These are phyloP conservation scores for Oryza glumipatula DNA, from an alignment of 176 grass and related monocot species.

Conservation along the genomic window DNA sequence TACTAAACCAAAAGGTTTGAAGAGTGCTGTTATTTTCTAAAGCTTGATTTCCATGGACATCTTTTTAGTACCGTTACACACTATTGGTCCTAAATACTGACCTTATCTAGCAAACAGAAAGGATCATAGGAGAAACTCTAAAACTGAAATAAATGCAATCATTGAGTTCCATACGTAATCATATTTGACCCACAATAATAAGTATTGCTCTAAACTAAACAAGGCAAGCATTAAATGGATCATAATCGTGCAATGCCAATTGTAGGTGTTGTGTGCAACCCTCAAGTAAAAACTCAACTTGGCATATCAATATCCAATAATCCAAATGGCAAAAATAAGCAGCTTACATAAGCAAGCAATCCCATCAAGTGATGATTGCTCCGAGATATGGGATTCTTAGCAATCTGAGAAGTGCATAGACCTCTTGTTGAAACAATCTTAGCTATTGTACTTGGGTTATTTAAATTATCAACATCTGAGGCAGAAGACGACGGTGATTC, in stretches of 20 bases:
- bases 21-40: conserved; percentile 8
- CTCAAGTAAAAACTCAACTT: conserved; percentile 7
- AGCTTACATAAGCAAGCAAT: conserved; percentile 87
- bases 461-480: conserved; percentile 82
- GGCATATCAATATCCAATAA: background rate
- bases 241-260: background rate
- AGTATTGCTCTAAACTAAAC: background rate
- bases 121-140: conserved; percentile 16
- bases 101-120: conserved; percentile 23
- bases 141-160: background rate
- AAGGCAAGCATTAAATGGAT: background rate
- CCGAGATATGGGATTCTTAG: conserved; percentile 63
- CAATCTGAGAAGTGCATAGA: conserved; percentile 65
- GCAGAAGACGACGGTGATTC: conserved; percentile 79
- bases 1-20: background rate
- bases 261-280: background rate
- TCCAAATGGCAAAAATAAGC: conserved; percentile 16
- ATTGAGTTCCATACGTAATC: conserved; percentile 16
- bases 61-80: background rate
- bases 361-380: conserved; percentile 81
- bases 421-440: conserved; percentile 55
- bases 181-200: conserved; percentile 23
- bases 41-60: background rate
- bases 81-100: background rate
- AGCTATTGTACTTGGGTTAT: conserved; percentile 55